Evolutionary conservation across 306 rosid species (phyloP).

Genomic region (Trifolium subterraneum): DNA sequence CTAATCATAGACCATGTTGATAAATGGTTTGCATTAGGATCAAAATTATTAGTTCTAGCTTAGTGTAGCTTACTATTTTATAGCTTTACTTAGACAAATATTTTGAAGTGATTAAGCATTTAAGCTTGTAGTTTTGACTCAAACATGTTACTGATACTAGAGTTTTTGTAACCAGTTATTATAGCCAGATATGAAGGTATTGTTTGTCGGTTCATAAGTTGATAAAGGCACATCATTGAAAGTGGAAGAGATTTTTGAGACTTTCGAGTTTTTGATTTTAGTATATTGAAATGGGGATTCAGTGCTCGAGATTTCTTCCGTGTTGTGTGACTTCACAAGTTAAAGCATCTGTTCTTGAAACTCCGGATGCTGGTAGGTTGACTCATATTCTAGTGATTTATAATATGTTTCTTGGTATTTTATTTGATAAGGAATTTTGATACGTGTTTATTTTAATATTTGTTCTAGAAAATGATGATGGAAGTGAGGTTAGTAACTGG

Average conservation of each 20-base stretch:
- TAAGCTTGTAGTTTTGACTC: slow-evolving; percentile 36
- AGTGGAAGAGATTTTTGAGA: slow-evolving; percentile 39
- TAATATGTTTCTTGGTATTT: slow-evolving; percentile 16
- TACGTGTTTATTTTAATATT: slow-evolving; percentile 35
- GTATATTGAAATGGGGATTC: slow-evolving; percentile 65
- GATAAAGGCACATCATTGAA: slow-evolving; percentile 35
- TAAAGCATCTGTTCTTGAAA: slow-evolving; percentile 76
- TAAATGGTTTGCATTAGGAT: slow-evolving; percentile 17
- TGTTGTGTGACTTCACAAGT: slow-evolving; percentile 80
- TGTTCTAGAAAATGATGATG: slow-evolving; percentile 68
- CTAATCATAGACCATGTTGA: slow-evolving; percentile 18
- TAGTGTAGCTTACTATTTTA: slow-evolving; percentile 18
- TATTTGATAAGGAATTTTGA: slow-evolving; percentile 27
- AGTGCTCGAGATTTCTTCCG: slow-evolving; percentile 65
- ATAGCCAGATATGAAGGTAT: background rate
- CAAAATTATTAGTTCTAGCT: slow-evolving; percentile 1
- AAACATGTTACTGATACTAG: slow-evolving; percentile 9
- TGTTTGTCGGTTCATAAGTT: slow-evolving; percentile 37
- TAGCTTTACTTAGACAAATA: slow-evolving; percentile 23
- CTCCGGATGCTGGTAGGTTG: slow-evolving; percentile 65
- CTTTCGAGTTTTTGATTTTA: slow-evolving; percentile 43
- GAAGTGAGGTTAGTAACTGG: slow-evolving; percentile 55
- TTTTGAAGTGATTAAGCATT: slow-evolving; percentile 37
- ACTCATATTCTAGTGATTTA: slow-evolving; percentile 23
- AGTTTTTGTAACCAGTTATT: background rate